Evolutionary conservation across 164 flowering plant species (phyloP).

Genomic region (Vitis labrusca): DNA sequence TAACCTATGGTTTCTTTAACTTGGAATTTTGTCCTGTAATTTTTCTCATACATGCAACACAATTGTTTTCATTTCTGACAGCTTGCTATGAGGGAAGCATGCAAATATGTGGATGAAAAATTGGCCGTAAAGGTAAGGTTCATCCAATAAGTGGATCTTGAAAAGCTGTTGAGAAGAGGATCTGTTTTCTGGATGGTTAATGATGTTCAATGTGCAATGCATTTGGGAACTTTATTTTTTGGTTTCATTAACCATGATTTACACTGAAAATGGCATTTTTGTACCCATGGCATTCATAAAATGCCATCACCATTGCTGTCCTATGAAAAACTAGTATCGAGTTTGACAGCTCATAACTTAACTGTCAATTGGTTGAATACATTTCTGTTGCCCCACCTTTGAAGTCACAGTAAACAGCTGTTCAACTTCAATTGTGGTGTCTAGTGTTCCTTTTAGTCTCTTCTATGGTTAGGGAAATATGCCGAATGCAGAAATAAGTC

Average conservation of each 20-base stretch:
- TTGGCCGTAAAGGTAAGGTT: constrained; percentile 70
- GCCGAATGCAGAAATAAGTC: neutral
- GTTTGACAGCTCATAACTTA: neutral
- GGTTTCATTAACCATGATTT: neutral
- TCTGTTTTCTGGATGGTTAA: neutral
- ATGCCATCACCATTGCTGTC: no score
- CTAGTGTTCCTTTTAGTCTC: neutral
- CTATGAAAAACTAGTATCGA: no score
- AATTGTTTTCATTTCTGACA: constrained; percentile 25
- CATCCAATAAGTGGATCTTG: neutral
- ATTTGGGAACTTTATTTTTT: neutral
- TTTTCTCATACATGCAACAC: neutral
- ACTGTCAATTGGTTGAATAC: no score
- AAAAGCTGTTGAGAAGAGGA: neutral
- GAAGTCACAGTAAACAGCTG: neutral
- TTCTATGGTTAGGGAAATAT: neutral
- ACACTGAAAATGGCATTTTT: neutral
- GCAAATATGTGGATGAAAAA: constrained; percentile 87
- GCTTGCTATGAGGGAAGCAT: constrained; percentile 95
- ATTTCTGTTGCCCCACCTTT: constrained; percentile 1
- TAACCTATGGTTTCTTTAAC: neutral
- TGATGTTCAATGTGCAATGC: neutral
- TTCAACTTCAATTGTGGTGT: neutral
- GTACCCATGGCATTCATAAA: neutral
- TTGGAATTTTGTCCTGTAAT: neutral